phyloP scores from a whole-genome alignment of 192 early-diverging fungal genomes.

The Umbelopsis sp. region DNA sequence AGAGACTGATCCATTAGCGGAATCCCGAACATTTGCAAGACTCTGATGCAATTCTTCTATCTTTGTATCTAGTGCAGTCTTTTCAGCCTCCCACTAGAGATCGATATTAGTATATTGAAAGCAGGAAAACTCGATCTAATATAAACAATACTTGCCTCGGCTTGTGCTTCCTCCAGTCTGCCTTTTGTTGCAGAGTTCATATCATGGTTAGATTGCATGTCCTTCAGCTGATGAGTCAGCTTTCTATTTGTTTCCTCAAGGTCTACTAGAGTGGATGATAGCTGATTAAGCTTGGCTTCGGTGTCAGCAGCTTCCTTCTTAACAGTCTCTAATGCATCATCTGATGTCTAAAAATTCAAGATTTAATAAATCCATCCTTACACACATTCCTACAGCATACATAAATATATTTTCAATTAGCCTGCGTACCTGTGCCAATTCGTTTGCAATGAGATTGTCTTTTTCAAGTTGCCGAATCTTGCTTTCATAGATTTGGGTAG shows the following conservation, averaged over 20 bases:
- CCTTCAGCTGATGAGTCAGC: constrained; percentile 9
- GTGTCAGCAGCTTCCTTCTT: background rate
- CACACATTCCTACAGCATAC: too few relatives aligned
- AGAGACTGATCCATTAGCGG: background rate
- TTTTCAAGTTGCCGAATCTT: constrained; percentile 42
- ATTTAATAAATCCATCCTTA: too few relatives aligned
- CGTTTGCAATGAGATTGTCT: constrained; percentile 43
- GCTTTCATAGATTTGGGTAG: background rate
- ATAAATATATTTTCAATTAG: background rate
- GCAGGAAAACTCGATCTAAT: background rate
- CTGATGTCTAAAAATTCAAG: background rate
- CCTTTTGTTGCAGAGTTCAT: background rate
- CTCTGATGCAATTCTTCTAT: background rate
- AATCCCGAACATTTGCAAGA: background rate
- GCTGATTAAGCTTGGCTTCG: constrained; percentile 5
- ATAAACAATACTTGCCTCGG: background rate
- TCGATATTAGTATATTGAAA: background rate
- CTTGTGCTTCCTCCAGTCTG: background rate
- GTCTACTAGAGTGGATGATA: background rate
- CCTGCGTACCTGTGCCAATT: constrained; percentile 27
- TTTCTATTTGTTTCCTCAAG: constrained; percentile 11
- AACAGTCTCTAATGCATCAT: background rate
- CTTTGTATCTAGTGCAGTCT: background rate
- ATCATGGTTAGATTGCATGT: background rate
- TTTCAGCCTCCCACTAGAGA: background rate